A percentile compares a stretch with the other conserved stretches of the same genome.
Conservation (phyloP, 1,284 basidiomycete genomes). For the Tremellales sp. region DNA sequence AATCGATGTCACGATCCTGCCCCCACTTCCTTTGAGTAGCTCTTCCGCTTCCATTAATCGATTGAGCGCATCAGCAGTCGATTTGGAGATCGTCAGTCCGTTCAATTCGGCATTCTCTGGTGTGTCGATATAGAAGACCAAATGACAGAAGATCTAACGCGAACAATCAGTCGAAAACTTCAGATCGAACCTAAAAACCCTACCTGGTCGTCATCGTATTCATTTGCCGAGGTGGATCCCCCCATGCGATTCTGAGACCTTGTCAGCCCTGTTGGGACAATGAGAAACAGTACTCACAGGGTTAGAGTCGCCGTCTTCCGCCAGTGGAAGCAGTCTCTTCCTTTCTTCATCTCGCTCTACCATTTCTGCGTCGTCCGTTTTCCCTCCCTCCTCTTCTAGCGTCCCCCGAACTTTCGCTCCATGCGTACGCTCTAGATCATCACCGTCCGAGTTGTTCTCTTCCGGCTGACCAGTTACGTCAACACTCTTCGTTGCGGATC, state of each 20-base stretch:
- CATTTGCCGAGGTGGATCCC: conserved; percentile 60
- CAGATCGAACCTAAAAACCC: not conserved
- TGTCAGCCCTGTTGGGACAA: conserved; percentile 2
- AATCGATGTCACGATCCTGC: conserved; percentile 59
- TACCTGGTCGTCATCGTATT: conserved; percentile 64
- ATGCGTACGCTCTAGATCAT: no score
- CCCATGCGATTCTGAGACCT: conserved; percentile 60
- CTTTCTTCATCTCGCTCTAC: no score
- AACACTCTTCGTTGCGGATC: no score
- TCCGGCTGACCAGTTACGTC: no score
- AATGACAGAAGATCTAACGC: conserved; percentile 60
- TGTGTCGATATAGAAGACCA: conserved; percentile 84
- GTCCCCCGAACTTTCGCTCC: no score
- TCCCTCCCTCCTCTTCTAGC: no score
- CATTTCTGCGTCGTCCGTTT: no score
- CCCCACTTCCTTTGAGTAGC: conserved; percentile 65
- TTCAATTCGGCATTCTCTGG: conserved; percentile 64
- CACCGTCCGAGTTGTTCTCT: no score
- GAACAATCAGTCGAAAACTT: not conserved
- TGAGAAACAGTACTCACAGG: conserved; percentile 11
- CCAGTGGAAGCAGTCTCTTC: no score
- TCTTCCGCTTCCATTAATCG: conserved; percentile 60
- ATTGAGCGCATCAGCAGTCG: conserved; percentile 45
- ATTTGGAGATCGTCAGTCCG: conserved; percentile 55
- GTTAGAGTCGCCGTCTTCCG: no score